Evolutionary conservation across 2,329 filamentous ascomycete genomes (phyloP), one percentile per base, ranked within the genome.

Genomic region (Claviceps sp.): DNA sequence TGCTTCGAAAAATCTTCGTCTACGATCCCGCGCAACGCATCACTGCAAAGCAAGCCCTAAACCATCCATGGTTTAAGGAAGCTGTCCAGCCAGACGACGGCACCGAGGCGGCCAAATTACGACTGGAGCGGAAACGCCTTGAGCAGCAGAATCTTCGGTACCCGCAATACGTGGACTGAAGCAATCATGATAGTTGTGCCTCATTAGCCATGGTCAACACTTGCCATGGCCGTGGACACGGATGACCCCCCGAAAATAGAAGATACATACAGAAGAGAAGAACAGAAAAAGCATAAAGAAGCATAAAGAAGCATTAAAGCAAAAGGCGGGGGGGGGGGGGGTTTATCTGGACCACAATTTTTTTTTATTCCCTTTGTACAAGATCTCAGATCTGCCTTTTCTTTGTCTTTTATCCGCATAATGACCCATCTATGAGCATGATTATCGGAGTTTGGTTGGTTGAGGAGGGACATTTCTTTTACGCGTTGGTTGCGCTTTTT

Each of bases 11-110:
- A 62, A 82, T 82, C 50, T 81, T 82, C 57, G 72, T 81, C 30
- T 82, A 81, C 61, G 78, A 82, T 53, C 78, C 78, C 1, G 64
- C 67, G 5, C 72, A 76, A 50, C 74, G 78, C 43, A 82, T 82
- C 55, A 80, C 76, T 3, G 79, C 79, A 24, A 77, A 78, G 55
- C 67, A 80, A 57, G 79, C 79, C 13, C 65, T 82, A 40, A 72
- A 76, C 48, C 79, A 82, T 55, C 75, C 75, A 2, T 82, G 78
- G 78, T 81, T 82, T 64, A 74, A 74, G 56, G 78, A 81, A 59
- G 62, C 68, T 13, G 72, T 75, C 6, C 68, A 72, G n/a, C 73
- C 75, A n/a, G 78, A 82, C 58, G 78, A 82, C 58, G 78, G 78
- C 34, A 81, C 77, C 14, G 77, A 81, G 59, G 78, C 78, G 16